Base-by-base conservation (phyloP, 2,329 filamentous ascomycete species). In the Alternaria ethzedia region DNA sequence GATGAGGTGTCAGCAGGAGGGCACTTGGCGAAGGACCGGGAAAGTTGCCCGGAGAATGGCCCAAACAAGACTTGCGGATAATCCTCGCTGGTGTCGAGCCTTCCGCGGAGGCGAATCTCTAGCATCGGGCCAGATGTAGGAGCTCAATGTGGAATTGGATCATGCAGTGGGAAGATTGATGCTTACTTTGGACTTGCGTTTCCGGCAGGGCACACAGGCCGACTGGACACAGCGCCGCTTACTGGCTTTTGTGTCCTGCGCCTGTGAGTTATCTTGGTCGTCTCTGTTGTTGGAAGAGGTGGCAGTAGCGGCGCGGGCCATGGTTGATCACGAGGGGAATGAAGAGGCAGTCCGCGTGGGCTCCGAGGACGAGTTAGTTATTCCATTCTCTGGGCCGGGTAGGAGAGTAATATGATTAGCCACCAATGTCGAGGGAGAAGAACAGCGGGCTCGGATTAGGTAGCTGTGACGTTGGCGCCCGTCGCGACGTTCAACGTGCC, bases 161-260 rank as follows among this genome's bases (percentile, higher is more conserved):
- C 32, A 23, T 64, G 51, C 45, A 28, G 21, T 26, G 52, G 45
- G 36, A 44, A 50, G 26, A 47, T 25, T 46, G 20, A 45, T 51
- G 70, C 71, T 73, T 62, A 83, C 83, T 77, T 85, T 85, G 61
- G 81, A 83, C 69, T 85, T 85, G 61, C 83, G 81, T 70, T 83
- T 84, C 44, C 83, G 78, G 70, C 83, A 85, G n/a, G 83, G 82
- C 44, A 83, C 82, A 67, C 83, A 85, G 26, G 83, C 83, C 8
- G 75, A 78, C 58, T 74, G 75, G 17, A 79, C 75, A 59, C 78
- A 80, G 41, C 77, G 70, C 32, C 78, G 69, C 65, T 80, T 80
- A 69, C 64, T 70, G 4, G 68, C 60, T 64, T 76, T 79, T 47
- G 69, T 49, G 51, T 60, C 68, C 55, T 71, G 65, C 10, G 63